Conservation (phyloP, 176 grass and related monocot genomes). For the Phoenix dactylifera region DNA sequence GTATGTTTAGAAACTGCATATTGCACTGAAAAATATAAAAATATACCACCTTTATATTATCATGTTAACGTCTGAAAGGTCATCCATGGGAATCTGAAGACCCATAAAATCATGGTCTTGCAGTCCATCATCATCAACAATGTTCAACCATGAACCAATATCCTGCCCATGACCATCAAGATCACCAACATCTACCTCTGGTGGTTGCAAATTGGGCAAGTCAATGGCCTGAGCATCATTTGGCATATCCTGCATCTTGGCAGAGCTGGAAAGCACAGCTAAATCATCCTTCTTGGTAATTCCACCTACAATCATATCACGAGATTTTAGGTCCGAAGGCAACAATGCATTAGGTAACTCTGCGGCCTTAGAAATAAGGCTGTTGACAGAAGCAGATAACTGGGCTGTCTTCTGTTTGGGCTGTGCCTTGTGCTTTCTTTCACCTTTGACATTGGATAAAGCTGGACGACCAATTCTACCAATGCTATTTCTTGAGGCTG, state of each 20-base stretch:
- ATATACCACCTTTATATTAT: conserved; percentile 33
- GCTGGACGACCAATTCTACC: conserved; percentile 40
- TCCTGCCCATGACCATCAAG: conserved; percentile 25
- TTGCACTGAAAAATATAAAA: neutral
- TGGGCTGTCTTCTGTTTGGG: conserved; percentile 62
- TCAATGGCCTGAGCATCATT: conserved; percentile 36
- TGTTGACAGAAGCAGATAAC: conserved; percentile 36
- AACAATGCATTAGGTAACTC: conserved; percentile 21
- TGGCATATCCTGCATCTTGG: conserved; percentile 18
- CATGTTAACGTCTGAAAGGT: conserved; percentile 68
- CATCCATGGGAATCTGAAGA: conserved; percentile 90
- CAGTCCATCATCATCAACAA: conserved; percentile 51
- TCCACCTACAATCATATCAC: neutral
- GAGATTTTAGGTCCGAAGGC: conserved; percentile 14
- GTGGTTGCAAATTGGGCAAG: conserved; percentile 46
- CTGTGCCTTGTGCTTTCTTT: conserved; percentile 77
- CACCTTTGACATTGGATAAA: conserved; percentile 52
- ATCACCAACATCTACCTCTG: conserved; percentile 50
- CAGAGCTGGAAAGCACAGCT: conserved; percentile 24
- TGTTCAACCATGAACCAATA: conserved; percentile 41
- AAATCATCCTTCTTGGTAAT: conserved; percentile 27
- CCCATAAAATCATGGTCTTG: conserved; percentile 73
- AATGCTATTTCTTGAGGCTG: neutral
- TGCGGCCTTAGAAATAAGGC: conserved; percentile 24
- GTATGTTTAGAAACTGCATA: conserved; percentile 35